phyloP scores from a whole-genome alignment of 2,329 filamentous ascomycete species.

The Cephalotrichum gorgonifer region DNA sequence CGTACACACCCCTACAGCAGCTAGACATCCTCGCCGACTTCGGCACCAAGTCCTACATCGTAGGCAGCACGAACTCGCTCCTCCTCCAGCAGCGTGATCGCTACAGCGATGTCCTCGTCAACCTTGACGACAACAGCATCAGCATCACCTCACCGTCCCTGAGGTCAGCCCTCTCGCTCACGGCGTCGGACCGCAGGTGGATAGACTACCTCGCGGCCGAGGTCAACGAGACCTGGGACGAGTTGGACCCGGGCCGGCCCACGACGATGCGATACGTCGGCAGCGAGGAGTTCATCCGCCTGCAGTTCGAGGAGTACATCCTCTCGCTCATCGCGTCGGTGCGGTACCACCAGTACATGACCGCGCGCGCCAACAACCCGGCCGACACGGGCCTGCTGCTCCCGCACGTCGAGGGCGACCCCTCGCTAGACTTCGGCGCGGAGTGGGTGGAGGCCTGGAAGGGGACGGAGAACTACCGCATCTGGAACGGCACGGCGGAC shows the following conservation, averaged over 20 bases:
- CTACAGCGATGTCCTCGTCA: conserved; percentile 93
- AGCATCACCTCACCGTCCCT: conserved; percentile 75
- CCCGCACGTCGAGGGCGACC: conserved; percentile 68
- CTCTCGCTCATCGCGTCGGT: conserved; percentile 78
- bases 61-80: conserved; percentile 92
- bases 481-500: conserved; percentile 75
- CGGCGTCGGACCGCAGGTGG: conserved; percentile 84
- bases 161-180: conserved; percentile 64
- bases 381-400: conserved; percentile 51
- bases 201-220: conserved; percentile 92
- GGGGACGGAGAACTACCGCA: conserved; percentile 78
- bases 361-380: conserved; percentile 31
- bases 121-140: conserved; percentile 82
- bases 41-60: conserved; percentile 92
- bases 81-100: conserved; percentile 88
- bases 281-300: conserved; percentile 92
- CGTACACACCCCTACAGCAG: conserved; percentile 93
- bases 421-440: conserved; percentile 68
- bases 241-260: conserved; percentile 76
- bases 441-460: conserved; percentile 87
- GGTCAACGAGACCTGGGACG: conserved; percentile 95
- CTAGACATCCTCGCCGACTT: conserved; percentile 88
- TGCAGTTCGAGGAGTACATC: conserved; percentile 96
- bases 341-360: conserved; percentile 72
- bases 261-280: conserved; percentile 92